Evolutionary conservation across 768 basidiomycete species (phyloP).

Genomic region (Auricularia cornea): DNA sequence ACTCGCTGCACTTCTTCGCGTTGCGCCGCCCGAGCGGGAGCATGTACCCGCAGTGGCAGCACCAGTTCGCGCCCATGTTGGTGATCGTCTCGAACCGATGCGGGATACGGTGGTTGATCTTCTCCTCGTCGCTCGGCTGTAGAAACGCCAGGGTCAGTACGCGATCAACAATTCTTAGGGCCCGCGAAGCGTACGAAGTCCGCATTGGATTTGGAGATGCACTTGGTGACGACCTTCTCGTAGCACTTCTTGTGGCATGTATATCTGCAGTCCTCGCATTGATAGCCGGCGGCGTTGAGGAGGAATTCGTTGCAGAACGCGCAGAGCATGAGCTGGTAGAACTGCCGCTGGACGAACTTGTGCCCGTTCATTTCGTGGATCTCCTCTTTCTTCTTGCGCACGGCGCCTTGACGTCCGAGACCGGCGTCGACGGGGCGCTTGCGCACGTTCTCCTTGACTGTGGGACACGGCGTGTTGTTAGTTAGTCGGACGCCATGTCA

Average conservation of each 20-base stretch:
- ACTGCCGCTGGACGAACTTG: slow-evolving; percentile 94
- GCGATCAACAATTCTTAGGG: background rate
- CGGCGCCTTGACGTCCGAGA: slow-evolving; percentile 94
- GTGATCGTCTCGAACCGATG: slow-evolving; percentile 96
- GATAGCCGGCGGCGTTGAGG: slow-evolving; percentile 94
- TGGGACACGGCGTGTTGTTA: background rate
- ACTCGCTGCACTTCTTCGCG: slow-evolving; percentile 91
- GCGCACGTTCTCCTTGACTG: slow-evolving; percentile 96
- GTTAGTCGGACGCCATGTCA: no score
- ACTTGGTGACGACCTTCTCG: slow-evolving; percentile 98
- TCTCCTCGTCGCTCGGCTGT: slow-evolving; percentile 94
- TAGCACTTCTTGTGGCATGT: slow-evolving; percentile 99
- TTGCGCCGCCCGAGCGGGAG: slow-evolving; percentile 95
- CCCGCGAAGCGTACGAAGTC: slow-evolving; percentile 54
- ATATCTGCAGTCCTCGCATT: slow-evolving; percentile 98
- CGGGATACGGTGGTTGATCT: slow-evolving; percentile 98
- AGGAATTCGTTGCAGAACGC: slow-evolving; percentile 97
- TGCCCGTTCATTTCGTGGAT: slow-evolving; percentile 99
- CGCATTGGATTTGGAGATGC: slow-evolving; percentile 93
- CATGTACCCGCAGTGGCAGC: slow-evolving; percentile 99
- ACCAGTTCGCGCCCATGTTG: slow-evolving; percentile 98
- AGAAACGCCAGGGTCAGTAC: background rate
- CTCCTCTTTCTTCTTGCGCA: slow-evolving; percentile 96
- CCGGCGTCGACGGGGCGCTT: slow-evolving; percentile 93
- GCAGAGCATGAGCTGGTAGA: slow-evolving; percentile 97